Conservation (phyloP, 164 flowering plant species). For the Echeveria elegans region DNA sequence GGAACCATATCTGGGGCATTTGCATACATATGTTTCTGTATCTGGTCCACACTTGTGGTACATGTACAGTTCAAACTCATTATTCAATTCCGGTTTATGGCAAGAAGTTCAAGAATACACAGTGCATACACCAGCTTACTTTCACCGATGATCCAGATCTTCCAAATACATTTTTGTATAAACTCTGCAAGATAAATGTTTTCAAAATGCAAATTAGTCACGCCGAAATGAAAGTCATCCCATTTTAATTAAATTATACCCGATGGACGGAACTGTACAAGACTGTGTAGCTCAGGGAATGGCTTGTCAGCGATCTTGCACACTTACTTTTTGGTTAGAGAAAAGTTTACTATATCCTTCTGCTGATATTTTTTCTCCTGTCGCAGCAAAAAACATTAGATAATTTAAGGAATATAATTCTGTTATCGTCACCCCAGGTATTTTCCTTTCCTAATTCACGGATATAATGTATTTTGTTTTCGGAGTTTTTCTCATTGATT, state of each 20-base stretch:
- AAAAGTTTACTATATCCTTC: neutral
- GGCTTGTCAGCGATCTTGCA: neutral
- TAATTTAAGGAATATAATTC: conserved; percentile 66
- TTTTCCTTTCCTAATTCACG: neutral
- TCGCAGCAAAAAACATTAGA: conserved; percentile 86
- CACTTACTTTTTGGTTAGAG: neutral
- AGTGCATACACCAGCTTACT: conserved; percentile 92
- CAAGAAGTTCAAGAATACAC: conserved; percentile 85
- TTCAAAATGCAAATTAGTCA: neutral
- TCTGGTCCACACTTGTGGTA: conserved; percentile 99
- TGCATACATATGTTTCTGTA: conserved; percentile 76
- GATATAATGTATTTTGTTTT: neutral
- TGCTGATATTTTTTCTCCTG: conserved; percentile 15
- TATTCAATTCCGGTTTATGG: conserved; percentile 98
- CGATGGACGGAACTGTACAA: too few relatives aligned
- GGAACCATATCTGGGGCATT: conserved; percentile 73
- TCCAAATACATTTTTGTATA: conserved; percentile 81
- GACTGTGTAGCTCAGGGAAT: neutral
- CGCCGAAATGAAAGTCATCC: neutral
- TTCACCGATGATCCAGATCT: conserved; percentile 89
- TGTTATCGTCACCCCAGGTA: conserved; percentile 96
- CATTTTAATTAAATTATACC: too few relatives aligned
- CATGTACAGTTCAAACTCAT: conserved; percentile 84
- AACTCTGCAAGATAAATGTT: conserved; percentile 66
- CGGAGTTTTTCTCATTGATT: neutral